Conservation (phyloP, 2,329 filamentous ascomycete genomes). For the Fusarium sacchari region DNA sequence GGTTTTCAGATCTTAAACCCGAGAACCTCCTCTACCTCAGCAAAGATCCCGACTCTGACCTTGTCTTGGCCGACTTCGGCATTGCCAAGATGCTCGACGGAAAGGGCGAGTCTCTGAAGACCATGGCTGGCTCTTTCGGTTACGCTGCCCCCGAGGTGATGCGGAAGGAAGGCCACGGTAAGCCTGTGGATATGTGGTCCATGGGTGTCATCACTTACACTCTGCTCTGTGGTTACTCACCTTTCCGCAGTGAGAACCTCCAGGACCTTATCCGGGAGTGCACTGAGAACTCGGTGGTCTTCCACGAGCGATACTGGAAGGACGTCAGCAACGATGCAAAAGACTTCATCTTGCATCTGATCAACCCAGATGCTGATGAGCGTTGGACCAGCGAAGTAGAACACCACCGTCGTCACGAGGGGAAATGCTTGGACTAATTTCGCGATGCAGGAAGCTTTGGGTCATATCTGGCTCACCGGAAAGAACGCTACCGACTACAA, state of each 20-base stretch:
- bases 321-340: constrained; percentile 96
- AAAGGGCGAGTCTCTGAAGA: constrained; percentile 91
- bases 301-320: constrained; percentile 98
- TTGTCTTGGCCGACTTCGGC: constrained; percentile 96
- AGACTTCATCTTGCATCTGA: constrained; percentile 85
- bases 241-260: constrained; percentile 94
- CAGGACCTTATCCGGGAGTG: constrained; percentile 95
- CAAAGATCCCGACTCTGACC: constrained; percentile 77
- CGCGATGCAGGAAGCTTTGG: constrained; percentile 72
- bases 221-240: constrained; percentile 95
- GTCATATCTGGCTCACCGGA: constrained; percentile 89
- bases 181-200: constrained; percentile 99
- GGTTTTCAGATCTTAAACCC: constrained; percentile 84
- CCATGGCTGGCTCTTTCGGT: constrained; percentile 98
- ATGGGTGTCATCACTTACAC: constrained; percentile 99
- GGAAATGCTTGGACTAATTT: constrained; percentile 29
- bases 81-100: constrained; percentile 98
- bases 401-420: not conserved
- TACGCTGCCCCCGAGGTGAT: constrained; percentile 98
- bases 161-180: constrained; percentile 96
- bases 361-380: constrained; percentile 80
- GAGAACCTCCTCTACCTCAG: constrained; percentile 97
- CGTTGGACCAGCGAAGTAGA: constrained; percentile 81
- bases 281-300: constrained; percentile 82
- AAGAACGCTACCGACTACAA: constrained; percentile 95